Evolutionary conservation across 2,329 filamentous ascomycete species (phyloP), one percentile per base, ranked within the genome.

Genomic region (Cadophora sp.): DNA sequence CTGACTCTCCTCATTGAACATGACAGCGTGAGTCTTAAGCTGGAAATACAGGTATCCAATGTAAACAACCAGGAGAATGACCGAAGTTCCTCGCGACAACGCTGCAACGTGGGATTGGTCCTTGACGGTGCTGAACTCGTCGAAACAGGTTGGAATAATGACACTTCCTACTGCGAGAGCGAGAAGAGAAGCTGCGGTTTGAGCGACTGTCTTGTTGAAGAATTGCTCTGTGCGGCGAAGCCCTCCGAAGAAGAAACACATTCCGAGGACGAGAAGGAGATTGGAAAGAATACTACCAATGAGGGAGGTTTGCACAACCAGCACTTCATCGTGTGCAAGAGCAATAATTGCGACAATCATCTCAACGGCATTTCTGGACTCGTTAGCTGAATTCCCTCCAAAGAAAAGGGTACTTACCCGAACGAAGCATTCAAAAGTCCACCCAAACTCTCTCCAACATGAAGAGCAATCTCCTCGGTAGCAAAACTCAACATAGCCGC

Each of bases 201-300:
- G 94, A 0, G 94, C 94, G 7, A 97, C 94, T 0, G 92, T 95
- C 41, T 91, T 88, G 82, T 97, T 97, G 85, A 97, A 98, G 78
- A 88, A 90, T 78, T 97, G 95, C 77, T 96, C 91, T 33, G 86
- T 76, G 33, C 94, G 88, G 67, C 91, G 89, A 72, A 96, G 78
- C 4, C 76, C 76, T 30, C 76, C 94, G 68, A 92, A 90, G 82
- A 97, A 96, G 83, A 96, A 97, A 77, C 90, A 96, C 88, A 94
- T 96, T 65, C 93, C 94, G 83, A 97, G 83, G 61, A 97, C 93
- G 16, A 97, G 86, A 3, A 97, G 85, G 66, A 98, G 80, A 77
- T 97, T 97, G 50, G 94, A 97, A 24, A 97, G 83, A 78, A 97
- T 97, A 78, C 91, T 94, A 65, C 94, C 94, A 69, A 97, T 92